Percentiles rank a stretch among this genome's conserved stretches.
phyloP scores from a whole-genome alignment of 768 basidiomycete species.

The Panaeolus papilionaceus region DNA sequence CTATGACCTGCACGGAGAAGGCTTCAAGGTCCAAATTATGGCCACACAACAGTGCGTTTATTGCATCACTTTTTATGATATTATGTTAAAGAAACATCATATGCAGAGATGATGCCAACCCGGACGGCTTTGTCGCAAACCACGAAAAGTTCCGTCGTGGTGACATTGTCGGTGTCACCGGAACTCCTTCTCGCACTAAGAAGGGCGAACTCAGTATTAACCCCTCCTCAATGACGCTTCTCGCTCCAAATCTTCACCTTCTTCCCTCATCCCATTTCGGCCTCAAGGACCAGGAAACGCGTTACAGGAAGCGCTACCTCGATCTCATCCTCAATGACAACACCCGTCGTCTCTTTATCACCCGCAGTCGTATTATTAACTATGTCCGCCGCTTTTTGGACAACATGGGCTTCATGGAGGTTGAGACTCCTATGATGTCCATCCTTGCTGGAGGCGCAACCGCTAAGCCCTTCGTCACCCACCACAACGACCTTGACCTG shows the following conservation, averaged over 20 bases:
- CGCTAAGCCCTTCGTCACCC: conserved; percentile 98
- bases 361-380: conserved; percentile 89
- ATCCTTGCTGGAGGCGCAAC: conserved; percentile 97
- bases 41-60: conserved; percentile 78
- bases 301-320: conserved; percentile 98
- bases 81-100: not conserved
- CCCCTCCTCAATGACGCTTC: conserved; percentile 80
- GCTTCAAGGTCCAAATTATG: conserved; percentile 93
- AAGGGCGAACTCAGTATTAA: conserved; percentile 94
- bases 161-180: conserved; percentile 94
- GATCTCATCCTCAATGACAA: conserved; percentile 95
- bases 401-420: conserved; percentile 93
- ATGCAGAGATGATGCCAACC: conserved; percentile 68
- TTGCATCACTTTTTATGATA: not conserved
- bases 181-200: conserved; percentile 89
- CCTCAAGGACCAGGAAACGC: conserved; percentile 95
- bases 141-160: conserved; percentile 94
- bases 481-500: conserved; percentile 97
- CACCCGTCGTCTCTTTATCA: conserved; percentile 90
- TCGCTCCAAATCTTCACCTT: conserved; percentile 96
- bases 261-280: conserved; percentile 93
- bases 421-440: conserved; percentile 98
- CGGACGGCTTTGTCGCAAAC: conserved; percentile 66
- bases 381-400: conserved; percentile 93
- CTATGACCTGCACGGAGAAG: conserved; percentile 94